Evolutionary conservation across 148 eudicot genomes (phyloP).

Genomic region (Fagopyrum esculentum): DNA sequence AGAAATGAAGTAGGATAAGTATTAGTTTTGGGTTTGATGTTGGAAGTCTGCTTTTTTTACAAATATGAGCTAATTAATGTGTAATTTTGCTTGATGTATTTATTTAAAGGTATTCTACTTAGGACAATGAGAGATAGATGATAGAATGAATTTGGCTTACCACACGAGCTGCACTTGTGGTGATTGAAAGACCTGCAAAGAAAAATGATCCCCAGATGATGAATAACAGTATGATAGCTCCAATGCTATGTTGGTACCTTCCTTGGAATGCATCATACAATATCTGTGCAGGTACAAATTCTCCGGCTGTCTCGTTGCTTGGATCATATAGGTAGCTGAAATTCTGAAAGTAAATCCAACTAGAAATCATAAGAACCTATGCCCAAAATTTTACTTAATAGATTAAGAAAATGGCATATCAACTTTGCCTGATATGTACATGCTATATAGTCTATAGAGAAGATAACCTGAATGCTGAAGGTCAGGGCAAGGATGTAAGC

Average conservation of each 20-base stretch:
- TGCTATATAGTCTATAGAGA: too few species aligned
- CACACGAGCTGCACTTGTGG: constrained; percentile 61
- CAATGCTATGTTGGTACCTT: constrained; percentile 39
- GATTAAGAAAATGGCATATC: too few species aligned
- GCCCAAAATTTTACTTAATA: too few species aligned
- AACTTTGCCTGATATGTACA: too few species aligned
- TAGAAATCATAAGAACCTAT: too few species aligned
- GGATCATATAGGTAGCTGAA: constrained; percentile 42
- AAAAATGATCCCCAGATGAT: constrained; percentile 72
- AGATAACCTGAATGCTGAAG: constrained; percentile 50
- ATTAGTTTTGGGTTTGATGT: too few species aligned
- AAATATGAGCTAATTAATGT: too few species aligned
- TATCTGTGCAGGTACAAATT: constrained; percentile 62
- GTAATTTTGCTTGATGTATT: too few species aligned
- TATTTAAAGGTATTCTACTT: too few species aligned
- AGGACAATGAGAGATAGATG: too few species aligned
- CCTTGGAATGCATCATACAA: constrained; percentile 66
- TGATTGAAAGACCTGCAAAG: constrained; percentile 60
- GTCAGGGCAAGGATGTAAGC: constrained; percentile 60
- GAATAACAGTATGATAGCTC: constrained; percentile 49
- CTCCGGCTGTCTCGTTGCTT: constrained; percentile 59
- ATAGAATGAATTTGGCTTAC: background rate
- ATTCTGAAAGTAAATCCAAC: background rate
- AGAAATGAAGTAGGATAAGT: too few species aligned
- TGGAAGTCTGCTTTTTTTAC: too few species aligned